Evolutionary conservation across 108 stramenopile genomes (phyloP).

Genomic region (Stephanodiscus triporus): DNA sequence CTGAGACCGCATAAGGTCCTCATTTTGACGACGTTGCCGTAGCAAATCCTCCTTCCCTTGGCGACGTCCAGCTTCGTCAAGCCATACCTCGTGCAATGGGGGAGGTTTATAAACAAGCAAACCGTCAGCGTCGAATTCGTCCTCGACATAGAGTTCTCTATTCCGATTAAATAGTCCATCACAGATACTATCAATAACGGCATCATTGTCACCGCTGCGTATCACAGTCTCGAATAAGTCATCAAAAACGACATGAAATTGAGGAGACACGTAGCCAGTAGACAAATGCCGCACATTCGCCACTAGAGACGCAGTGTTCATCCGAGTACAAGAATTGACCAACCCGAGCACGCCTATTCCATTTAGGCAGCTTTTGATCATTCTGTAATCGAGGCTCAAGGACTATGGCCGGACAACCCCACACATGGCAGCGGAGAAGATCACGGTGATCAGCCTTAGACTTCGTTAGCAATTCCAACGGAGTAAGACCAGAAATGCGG

Average conservation of each 20-base stretch:
- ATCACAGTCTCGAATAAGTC: constrained; percentile 33
- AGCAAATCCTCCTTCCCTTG: not conserved
- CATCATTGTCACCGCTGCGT: not conserved
- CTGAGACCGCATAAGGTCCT: not conserved
- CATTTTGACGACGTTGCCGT: not conserved
- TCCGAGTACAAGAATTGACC: constrained; percentile 27
- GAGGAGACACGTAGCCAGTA: not conserved
- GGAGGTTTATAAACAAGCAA: constrained; percentile 14
- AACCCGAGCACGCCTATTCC: constrained; percentile 16
- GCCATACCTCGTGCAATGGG: constrained; percentile 27
- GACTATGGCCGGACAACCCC: constrained; percentile 39
- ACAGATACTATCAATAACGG: not conserved
- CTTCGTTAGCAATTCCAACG: constrained; percentile 24
- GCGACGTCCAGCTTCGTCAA: constrained; percentile 8
- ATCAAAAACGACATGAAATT: constrained; percentile 38
- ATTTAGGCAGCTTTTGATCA: constrained; percentile 30
- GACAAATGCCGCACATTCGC: constrained; percentile 10
- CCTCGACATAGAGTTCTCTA: constrained; percentile 13
- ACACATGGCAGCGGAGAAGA: constrained; percentile 24
- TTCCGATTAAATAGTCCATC: not conserved
- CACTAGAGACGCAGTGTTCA: constrained; percentile 21
- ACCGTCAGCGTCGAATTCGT: constrained; percentile 20
- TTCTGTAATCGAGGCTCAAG: constrained; percentile 25
- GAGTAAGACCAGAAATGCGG: constrained; percentile 15
- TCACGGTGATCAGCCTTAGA: constrained; percentile 20